Percentiles rank a stretch among this genome's conserved stretches.
Evolutionary conservation across 1,284 basidiomycete species (phyloP).

Genomic region (Athelia sp.): DNA sequence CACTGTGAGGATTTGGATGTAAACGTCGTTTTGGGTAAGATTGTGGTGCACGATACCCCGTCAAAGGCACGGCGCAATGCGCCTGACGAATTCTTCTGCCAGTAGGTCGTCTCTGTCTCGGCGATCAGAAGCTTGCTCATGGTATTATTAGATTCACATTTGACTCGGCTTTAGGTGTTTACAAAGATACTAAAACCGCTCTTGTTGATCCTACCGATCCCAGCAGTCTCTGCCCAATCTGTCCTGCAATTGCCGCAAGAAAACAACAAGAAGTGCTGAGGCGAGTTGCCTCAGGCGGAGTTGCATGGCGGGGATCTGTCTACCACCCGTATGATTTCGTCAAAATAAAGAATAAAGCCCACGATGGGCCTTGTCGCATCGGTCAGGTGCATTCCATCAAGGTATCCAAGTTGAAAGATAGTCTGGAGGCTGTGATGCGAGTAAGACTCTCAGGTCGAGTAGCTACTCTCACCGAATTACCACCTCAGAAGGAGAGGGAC

Average conservation of each 20-base stretch:
- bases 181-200: constrained; percentile 25
- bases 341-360: constrained; percentile 32
- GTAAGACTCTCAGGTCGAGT: constrained; percentile 29
- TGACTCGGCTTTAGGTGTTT: constrained; percentile 22
- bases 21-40: constrained; percentile 37
- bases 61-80: constrained; percentile 13
- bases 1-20: constrained; percentile 44
- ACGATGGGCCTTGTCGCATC: constrained; percentile 29
- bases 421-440: constrained; percentile 22
- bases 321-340: constrained; percentile 57
- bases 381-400: constrained; percentile 26
- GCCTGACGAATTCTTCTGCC: constrained; percentile 50
- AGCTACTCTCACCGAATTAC: constrained; percentile 21
- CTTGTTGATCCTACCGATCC: constrained; percentile 20
- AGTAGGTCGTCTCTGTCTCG: constrained; percentile 30
- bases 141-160: constrained; percentile 22
- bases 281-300: constrained; percentile 25
- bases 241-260: constrained; percentile 26
- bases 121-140: neutral
- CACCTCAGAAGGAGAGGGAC: constrained; percentile 22
- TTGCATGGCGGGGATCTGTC: constrained; percentile 34
- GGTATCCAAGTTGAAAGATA: constrained; percentile 19
- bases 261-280: constrained; percentile 20
- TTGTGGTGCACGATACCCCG: constrained; percentile 31
- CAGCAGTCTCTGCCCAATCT: constrained; percentile 49